These are phyloP conservation scores for Hanseniaspora mollemarum DNA, from an alignment of 805 yeast genomes.

Conservation along the genomic window DNA sequence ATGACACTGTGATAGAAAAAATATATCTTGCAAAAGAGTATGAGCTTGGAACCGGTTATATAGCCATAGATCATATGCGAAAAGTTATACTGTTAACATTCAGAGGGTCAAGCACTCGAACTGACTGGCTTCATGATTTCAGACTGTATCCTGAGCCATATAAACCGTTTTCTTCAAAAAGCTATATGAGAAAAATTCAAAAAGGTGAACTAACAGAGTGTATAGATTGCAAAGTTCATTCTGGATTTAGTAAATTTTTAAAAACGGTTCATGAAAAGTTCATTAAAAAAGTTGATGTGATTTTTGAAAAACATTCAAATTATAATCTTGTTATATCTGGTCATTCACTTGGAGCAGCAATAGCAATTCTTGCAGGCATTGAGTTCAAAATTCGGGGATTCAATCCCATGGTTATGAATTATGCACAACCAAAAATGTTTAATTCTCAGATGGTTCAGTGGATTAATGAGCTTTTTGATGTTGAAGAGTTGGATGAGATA, in stretches of 20 bases:
- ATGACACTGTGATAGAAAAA: slow-evolving; percentile 29
- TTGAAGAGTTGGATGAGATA: slow-evolving; percentile 26
- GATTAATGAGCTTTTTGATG: slow-evolving; percentile 41
- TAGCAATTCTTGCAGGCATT: slow-evolving; percentile 50
- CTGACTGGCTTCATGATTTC: slow-evolving; percentile 55
- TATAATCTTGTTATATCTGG: slow-evolving; percentile 50
- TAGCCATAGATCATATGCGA: slow-evolving; percentile 38
- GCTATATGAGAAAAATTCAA: slow-evolving; percentile 22
- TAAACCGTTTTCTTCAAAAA: slow-evolving; percentile 33
- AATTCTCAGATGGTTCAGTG: slow-evolving; percentile 40
- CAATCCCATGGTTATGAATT: slow-evolving; percentile 45
- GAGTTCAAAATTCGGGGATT: slow-evolving; percentile 47
- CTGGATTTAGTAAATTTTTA: slow-evolving; percentile 47
- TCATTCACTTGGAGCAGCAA: slow-evolving; percentile 69
- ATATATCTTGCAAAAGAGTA: slow-evolving; percentile 34
- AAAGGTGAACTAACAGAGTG: slow-evolving; percentile 31
- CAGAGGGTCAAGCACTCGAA: slow-evolving; percentile 51
- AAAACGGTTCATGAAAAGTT: slow-evolving; percentile 33
- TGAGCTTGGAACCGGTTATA: slow-evolving; percentile 45
- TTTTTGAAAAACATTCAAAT: slow-evolving; percentile 34
- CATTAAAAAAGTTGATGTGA: slow-evolving; percentile 29
- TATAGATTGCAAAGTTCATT: slow-evolving; percentile 46
- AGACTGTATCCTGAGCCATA: slow-evolving; percentile 38
- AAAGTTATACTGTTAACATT: slow-evolving; percentile 41
- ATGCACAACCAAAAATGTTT: slow-evolving; percentile 58